Base-by-base conservation (phyloP, 108 stramenopile genomes). In the Pseudonitzschia multiseries region DNA sequence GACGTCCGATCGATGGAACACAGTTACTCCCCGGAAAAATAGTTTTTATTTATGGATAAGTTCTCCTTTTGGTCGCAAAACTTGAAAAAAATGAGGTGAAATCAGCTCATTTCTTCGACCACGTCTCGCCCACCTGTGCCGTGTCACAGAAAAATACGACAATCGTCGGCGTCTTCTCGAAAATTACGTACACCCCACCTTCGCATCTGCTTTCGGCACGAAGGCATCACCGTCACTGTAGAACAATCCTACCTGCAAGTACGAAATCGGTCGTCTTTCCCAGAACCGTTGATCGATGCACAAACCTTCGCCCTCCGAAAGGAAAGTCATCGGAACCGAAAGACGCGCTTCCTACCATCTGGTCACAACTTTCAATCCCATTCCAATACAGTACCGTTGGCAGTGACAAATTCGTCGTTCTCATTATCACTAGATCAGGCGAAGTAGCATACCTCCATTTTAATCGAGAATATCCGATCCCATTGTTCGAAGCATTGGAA, bases 131-230 rank as follows among this genome's bases (percentile, higher is more conserved):
- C 54, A 56, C 26, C 54, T 56, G 54, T 51, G 50, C 24, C 54
- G 54, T 56, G 54, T 56, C 54, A 56, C 24, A 56, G 24, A 56
- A 56, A 56, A 56, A 56, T 48, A 48, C 46, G 54, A 56, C 54
- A 26, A 56, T 24, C 54, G 54, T 56, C 50, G 17, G 50, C 50
- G 54, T 56, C 22, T 56, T 56, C 54, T 22, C 24, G 2, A 22
- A 36, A 26, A 26, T 26, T 56, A 56, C 54, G 54, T 56, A 56
- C 54, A 10, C 13, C 54, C 24, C 26, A 10, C 5, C 22, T 56
- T 26, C 54, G 3, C 22, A 14, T 18, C 4, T 48, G 21, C 24
- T 56, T 56, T 56, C 54, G 13, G 26, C 1, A 56, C 21, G 5
- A 56, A 2, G 24, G 22, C n/a, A 56, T 56, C 54, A 56, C 54